Base-by-base conservation (phyloP, 305 asterid species). In the Withania somnifera region DNA sequence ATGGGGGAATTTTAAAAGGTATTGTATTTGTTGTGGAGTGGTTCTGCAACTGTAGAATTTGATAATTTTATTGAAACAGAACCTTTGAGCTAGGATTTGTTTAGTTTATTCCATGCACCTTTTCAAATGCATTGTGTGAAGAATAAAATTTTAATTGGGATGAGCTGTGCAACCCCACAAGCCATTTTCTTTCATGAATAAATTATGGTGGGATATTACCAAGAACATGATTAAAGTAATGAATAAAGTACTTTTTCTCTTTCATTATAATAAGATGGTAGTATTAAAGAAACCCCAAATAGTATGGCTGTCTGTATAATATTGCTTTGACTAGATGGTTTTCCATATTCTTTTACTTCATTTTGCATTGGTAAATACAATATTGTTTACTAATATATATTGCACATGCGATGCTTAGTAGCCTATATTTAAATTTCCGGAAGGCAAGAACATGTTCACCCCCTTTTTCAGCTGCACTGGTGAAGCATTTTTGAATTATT, bases 261-360 rank as follows among this genome's bases (percentile, higher is more conserved):
- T 3, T 11, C 61, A 50, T 75, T 71, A 75, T 10, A 19, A 63
- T 63, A 66, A 50, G 86, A 79, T 71, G 68, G 80, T 64, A 36
- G 17, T 7, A 85, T 69, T 86, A 89, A 83, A 84, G 85, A 83
- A 84, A 81, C 64, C 51, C 84, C 45, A 78, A 84, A 28, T 26
- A 54, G 66, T 47, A 75, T 60, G 82, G 58, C 22, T 58, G 13
- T 77, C 38, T 77, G 30, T 54, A 57, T 82, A 82, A 69, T 86
- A 15, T 60, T 83, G 77, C 38, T 85, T 90, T 94, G 92, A 92
- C 94, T 78, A 86, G 83, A 85, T 90, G 88, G 80, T 68, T 63
- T 61, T 83, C 61, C 77, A 71, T 84, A 83, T 89, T 88, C 85
- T 89, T n/a, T 88, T 84, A 83, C 81, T 89, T 79, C 88, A 34